phyloP scores from a whole-genome alignment of 257 asterid species.

The Nicotiana sylvestris region DNA sequence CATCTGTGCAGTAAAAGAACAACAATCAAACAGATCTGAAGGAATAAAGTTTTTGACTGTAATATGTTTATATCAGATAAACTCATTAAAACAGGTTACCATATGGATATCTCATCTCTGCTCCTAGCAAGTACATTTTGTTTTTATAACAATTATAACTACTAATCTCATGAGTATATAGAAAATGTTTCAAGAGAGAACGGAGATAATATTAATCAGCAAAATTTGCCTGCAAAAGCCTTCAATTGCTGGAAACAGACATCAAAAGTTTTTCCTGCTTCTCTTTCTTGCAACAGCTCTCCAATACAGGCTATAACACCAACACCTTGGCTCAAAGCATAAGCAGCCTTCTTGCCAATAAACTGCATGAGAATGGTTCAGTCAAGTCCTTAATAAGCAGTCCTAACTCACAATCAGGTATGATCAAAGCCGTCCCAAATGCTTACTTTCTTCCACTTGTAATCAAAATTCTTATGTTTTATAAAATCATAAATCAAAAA shows the following conservation, averaged over 20 bases:
- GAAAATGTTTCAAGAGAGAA: neutral
- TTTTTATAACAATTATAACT: neutral
- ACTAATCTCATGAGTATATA: neutral
- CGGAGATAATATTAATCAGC: neutral
- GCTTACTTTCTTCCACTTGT: neutral
- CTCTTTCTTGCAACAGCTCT: constrained; percentile 90
- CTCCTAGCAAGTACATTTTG: neutral
- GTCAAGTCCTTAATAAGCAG: neutral
- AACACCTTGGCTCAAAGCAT: constrained; percentile 85
- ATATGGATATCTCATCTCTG: neutral
- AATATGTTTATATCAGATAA: neutral
- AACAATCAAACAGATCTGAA: neutral
- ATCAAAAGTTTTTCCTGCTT: constrained; percentile 93
- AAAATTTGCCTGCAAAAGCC: constrained; percentile 69
- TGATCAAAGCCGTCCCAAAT: neutral
- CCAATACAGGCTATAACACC: constrained; percentile 97
- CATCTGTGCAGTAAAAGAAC: constrained; percentile 44
- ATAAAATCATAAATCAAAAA: neutral
- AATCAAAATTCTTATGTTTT: constrained; percentile 4
- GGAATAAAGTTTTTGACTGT: neutral
- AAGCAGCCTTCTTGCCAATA: constrained; percentile 96
- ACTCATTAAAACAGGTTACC: neutral
- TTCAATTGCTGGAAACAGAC: constrained; percentile 86
- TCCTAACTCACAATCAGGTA: constrained; percentile 5
- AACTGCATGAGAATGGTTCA: constrained; percentile 41